Percentiles rank a stretch among this genome's conserved stretches.
phyloP scores from a whole-genome alignment of 345 rosid genomes.

The Corchorus olitorius region DNA sequence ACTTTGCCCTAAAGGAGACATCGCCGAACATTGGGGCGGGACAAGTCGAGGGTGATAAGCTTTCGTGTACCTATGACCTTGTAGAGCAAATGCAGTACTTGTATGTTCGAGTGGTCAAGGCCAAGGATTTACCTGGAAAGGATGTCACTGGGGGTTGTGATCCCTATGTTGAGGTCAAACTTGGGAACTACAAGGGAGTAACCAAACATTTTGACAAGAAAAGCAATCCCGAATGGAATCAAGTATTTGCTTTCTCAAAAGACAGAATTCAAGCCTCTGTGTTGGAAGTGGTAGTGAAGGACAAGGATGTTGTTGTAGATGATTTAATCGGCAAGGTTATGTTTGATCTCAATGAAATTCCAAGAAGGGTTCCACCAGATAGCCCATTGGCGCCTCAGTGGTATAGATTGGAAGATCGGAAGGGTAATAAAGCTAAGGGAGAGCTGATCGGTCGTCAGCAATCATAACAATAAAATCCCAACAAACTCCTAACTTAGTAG shows the following conservation, averaged over 20 bases:
- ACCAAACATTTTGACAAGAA: constrained; percentile 96
- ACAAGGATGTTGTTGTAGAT: constrained; percentile 76
- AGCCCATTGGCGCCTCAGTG: constrained; percentile 98
- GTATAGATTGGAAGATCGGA: constrained; percentile 85
- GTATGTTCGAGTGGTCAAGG: constrained; percentile 85
- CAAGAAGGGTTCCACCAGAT: constrained; percentile 87
- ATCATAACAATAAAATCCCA: no score
- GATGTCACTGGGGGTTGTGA: constrained; percentile 87
- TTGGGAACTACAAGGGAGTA: constrained; percentile 87
- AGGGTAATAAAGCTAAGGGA: constrained; percentile 71
- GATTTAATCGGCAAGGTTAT: constrained; percentile 73
- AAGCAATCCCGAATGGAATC: constrained; percentile 92
- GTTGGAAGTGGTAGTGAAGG: constrained; percentile 80
- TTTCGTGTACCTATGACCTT: constrained; percentile 86
- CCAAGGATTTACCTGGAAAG: constrained; percentile 81
- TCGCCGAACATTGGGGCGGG: constrained; percentile 94
- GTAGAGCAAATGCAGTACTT: constrained; percentile 99
- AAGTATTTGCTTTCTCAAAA: constrained; percentile 94
- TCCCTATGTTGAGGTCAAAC: constrained; percentile 89
- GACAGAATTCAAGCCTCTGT: constrained; percentile 85
- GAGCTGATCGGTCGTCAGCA: no score
- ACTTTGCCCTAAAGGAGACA: constrained; percentile 89
- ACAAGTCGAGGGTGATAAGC: constrained; percentile 65
- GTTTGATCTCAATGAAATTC: constrained; percentile 88
- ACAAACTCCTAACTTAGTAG: no score